Percentiles rank a stretch among this genome's conserved stretches.
Conservation (phyloP, 2,329 filamentous ascomycete species). For the Fusarium musae region DNA sequence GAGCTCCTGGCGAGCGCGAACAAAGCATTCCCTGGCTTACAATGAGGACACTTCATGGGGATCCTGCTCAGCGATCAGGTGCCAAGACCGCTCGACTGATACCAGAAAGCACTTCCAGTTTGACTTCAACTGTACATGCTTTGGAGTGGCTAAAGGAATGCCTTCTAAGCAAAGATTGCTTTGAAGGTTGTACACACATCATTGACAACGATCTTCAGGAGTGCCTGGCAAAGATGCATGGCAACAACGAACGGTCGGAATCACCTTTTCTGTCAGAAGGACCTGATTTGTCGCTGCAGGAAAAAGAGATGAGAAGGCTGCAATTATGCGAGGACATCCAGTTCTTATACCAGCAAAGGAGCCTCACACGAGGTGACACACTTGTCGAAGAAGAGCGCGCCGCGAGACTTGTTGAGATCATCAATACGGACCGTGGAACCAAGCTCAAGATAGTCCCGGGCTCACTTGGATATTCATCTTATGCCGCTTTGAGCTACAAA, state of each 20-base stretch:
- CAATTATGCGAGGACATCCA: not conserved
- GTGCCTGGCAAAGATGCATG: fast-evolving
- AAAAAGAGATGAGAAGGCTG: not conserved
- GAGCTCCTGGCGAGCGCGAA: not conserved
- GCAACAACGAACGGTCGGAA: fast-evolving
- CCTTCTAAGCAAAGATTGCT: not conserved
- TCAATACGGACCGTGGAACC: not conserved
- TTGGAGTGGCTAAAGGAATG: conserved; percentile 1
- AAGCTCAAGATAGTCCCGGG: not conserved
- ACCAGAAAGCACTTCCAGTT: not conserved
- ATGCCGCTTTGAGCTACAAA: conserved; percentile 1
- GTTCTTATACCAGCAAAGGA: not conserved
- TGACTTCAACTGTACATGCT: not conserved
- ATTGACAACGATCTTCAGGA: not conserved
- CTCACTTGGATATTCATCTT: not conserved
- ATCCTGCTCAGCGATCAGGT: not conserved
- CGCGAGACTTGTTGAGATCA: not conserved
- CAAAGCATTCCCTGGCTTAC: not conserved
- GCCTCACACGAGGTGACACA: fast-evolving
- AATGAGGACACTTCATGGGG: not conserved
- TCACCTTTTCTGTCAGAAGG: fast-evolving
- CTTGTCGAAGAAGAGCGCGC: not conserved
- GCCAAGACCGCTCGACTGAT: fast-evolving
- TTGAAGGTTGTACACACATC: not conserved
- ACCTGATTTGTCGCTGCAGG: fast-evolving